A percentile compares a stretch with the other conserved stretches of the same genome.
Conservation (phyloP, 495 filamentous ascomycete genomes). For the Aspergillus mulundensis region DNA sequence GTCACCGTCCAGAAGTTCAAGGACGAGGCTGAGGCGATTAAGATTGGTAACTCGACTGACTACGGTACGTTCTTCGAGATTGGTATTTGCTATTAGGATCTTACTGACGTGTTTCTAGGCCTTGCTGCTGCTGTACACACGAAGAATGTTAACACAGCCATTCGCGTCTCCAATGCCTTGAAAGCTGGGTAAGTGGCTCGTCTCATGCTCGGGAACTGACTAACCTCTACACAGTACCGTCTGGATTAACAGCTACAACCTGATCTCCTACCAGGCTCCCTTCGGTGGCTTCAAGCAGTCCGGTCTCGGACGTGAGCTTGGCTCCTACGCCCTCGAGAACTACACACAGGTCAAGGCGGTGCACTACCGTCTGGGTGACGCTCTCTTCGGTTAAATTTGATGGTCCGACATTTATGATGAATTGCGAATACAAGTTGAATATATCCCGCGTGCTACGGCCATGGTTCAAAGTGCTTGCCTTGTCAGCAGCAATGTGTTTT, state of each 20-base stretch:
- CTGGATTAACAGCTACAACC: slow-evolving; percentile 94
- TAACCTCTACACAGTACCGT: too few relatives aligned
- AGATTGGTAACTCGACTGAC: slow-evolving; percentile 72
- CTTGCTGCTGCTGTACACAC: slow-evolving; percentile 93
- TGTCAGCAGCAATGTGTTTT: not conserved
- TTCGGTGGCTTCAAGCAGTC: slow-evolving; percentile 94
- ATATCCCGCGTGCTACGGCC: not conserved
- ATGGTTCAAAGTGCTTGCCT: not conserved
- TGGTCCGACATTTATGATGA: slow-evolving; percentile 5
- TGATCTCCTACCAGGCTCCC: slow-evolving; percentile 74
- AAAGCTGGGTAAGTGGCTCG: too few relatives aligned
- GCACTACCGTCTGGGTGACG: slow-evolving; percentile 58
- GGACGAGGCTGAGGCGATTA: slow-evolving; percentile 79
- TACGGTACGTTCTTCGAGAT: slow-evolving; percentile 46
- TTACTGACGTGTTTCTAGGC: slow-evolving; percentile 37
- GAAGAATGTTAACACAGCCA: slow-evolving; percentile 84
- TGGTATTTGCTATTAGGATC: not conserved
- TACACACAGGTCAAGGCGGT: slow-evolving; percentile 82
- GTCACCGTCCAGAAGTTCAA: slow-evolving; percentile 93
- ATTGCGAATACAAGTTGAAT: not conserved
- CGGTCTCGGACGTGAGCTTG: slow-evolving; percentile 91
- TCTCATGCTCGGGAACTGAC: too few relatives aligned
- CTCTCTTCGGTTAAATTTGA: slow-evolving; percentile 49
- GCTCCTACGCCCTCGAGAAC: slow-evolving; percentile 87
- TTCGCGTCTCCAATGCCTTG: slow-evolving; percentile 78